Evolutionary conservation across 306 rosid species (phyloP).

Genomic region (Cucurbita argyrosperma): DNA sequence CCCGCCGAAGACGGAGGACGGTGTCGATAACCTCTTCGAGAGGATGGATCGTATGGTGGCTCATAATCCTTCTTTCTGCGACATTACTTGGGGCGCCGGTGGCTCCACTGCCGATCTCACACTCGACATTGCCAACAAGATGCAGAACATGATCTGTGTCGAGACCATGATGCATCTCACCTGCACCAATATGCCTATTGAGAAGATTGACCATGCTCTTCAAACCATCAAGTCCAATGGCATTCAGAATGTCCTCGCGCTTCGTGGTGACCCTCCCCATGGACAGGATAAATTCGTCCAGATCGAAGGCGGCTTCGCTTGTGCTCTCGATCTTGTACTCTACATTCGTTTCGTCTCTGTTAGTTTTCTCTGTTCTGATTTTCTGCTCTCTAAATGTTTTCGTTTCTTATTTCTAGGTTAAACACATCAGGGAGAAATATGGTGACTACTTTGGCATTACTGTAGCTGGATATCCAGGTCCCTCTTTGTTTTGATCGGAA

Average conservation of each 20-base stretch:
- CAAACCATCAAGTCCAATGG: conserved; percentile 73
- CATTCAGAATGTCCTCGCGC: conserved; percentile 91
- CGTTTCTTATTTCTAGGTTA: conserved; percentile 31
- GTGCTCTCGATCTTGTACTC: conserved; percentile 74
- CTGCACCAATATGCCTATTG: conserved; percentile 93
- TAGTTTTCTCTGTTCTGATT: background rate
- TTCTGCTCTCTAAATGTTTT: background rate
- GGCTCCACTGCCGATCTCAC: conserved; percentile 91
- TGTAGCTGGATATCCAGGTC: conserved; percentile 98
- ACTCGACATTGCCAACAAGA: conserved; percentile 69
- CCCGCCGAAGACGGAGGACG: conserved; percentile 92
- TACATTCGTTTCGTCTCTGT: background rate
- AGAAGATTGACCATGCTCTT: conserved; percentile 84
- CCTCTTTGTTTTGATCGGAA: background rate
- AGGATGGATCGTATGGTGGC: conserved; percentile 97
- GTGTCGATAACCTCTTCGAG: conserved; percentile 80
- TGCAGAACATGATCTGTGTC: conserved; percentile 89
- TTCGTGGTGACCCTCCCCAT: conserved; percentile 93
- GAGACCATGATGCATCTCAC: conserved; percentile 97
- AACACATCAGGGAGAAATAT: conserved; percentile 55
- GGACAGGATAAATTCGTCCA: conserved; percentile 94
- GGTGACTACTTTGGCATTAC: conserved; percentile 95
- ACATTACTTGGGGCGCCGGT: conserved; percentile 97
- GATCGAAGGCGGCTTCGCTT: conserved; percentile 83
- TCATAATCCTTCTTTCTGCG: conserved; percentile 80